These are phyloP conservation scores for Dryas octopetala DNA, from an alignment of 306 rosid species.

Conservation along the genomic window DNA sequence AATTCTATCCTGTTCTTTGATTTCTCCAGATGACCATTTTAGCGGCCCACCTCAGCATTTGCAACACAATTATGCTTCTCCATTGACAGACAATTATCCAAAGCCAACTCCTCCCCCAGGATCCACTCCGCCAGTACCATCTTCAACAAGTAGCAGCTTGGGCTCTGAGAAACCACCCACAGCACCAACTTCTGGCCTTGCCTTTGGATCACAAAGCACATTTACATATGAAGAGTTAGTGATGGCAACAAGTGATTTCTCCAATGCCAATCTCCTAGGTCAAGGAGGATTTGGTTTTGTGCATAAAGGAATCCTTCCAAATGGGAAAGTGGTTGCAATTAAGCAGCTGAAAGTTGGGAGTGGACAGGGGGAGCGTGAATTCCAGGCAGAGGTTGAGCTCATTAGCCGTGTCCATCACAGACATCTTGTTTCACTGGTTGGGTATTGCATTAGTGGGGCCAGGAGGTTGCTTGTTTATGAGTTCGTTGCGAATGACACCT, in stretches of 20 bases:
- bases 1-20: slow-evolving; percentile 3
- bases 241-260: slow-evolving; percentile 55
- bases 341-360: slow-evolving; percentile 64
- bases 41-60: slow-evolving; percentile 32
- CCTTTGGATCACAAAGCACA: slow-evolving; percentile 38
- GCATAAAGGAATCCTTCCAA: slow-evolving; percentile 62
- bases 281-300: slow-evolving; percentile 73
- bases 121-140: slow-evolving; percentile 9
- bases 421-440: slow-evolving; percentile 67
- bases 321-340: slow-evolving; percentile 62
- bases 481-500: slow-evolving; percentile 47
- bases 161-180: slow-evolving; percentile 2
- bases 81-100: slow-evolving; percentile 17
- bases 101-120: slow-evolving; percentile 15
- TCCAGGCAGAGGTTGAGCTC: slow-evolving; percentile 64
- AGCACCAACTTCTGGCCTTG: background rate
- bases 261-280: slow-evolving; percentile 52
- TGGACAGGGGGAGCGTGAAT: slow-evolving; percentile 68
- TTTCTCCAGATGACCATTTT: slow-evolving; percentile 39
- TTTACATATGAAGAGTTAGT: slow-evolving; percentile 54
- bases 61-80: slow-evolving; percentile 32
- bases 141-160: slow-evolving; percentile 27
- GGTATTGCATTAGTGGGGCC: slow-evolving; percentile 48
- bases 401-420: slow-evolving; percentile 67
- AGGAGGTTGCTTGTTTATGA: slow-evolving; percentile 65